Percentiles rank a stretch among this genome's conserved stretches.
These are phyloP conservation scores for Malus hybrid DNA, from an alignment of 331 rosid species.

Conservation along the genomic window DNA sequence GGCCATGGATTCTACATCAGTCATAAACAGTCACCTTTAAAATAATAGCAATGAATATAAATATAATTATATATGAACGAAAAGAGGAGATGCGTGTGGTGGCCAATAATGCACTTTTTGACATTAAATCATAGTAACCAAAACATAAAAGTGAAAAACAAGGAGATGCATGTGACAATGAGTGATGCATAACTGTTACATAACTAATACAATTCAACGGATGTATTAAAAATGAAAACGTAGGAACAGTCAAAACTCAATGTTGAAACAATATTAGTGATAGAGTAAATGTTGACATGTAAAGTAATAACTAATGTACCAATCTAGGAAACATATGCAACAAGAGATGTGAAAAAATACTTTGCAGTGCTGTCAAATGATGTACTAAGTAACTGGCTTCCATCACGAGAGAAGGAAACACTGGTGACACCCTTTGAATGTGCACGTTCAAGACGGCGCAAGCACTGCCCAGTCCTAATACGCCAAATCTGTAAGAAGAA, in stretches of 20 bases:
- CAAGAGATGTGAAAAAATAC: constrained; percentile 21
- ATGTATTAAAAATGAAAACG: background rate
- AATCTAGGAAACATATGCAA: background rate
- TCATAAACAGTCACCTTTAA: constrained; percentile 1
- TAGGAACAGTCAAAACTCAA: background rate
- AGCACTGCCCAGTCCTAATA: constrained; percentile 95
- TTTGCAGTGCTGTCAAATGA: constrained; percentile 98
- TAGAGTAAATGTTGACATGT: background rate
- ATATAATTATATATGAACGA: background rate
- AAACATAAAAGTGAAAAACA: background rate
- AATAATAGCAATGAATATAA: background rate
- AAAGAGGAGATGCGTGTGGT: background rate
- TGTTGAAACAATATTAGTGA: background rate
- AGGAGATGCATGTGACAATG: background rate
- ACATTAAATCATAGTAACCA: background rate
- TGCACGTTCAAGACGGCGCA: constrained; percentile 98
- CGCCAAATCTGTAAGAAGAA: constrained; percentile 77
- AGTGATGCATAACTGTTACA: background rate
- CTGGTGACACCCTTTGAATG: constrained; percentile 97
- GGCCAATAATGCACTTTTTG: background rate
- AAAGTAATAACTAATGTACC: background rate
- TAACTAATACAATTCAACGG: background rate
- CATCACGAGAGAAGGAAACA: constrained; percentile 93
- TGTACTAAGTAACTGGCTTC: constrained; percentile 90
- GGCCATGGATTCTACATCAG: constrained; percentile 72